Base-by-base conservation (phyloP, 805 yeast genomes). In the Suhomyces emberorum region DNA sequence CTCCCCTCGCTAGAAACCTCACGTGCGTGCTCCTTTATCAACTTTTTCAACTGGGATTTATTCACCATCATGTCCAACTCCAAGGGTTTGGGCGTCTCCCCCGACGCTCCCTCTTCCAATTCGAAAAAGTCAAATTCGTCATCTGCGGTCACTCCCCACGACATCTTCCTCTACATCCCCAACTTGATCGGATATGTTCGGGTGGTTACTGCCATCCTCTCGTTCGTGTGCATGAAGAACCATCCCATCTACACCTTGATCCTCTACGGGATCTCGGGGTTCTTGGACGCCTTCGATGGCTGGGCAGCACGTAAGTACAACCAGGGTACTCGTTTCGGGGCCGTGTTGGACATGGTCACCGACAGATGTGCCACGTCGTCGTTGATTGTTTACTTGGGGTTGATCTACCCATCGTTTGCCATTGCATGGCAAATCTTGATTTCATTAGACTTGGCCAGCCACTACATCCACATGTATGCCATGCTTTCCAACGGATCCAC, bases 391-490 rank as follows among this genome's bases (percentile, higher is more conserved):
- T 93, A 76, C 59, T 70, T 93, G 39, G 78, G 93, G 47, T 80
- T 85, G 24, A 68, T 84, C 31, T 91, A 86, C 54, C 97, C 97
- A 6, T 51, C 61, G 21, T 83, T 70, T 62, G 68, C 77, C 34
- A 62, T 85, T 9, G 47, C 79, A 7, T 89, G 91, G 81, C 99
- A 93, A 65, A 49, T 86, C 17, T 70, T 93, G 49, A 80, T 89
- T 34, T 83, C 95, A 8, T 69, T 93, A 50, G 95, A 85, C 47
- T 73, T 93, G 51, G 88, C 97, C 2, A 84, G 95, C 35, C 99
- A 93, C 59, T 93, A 93, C 66, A 86, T 93, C 85, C 98, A 93
- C 67, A 93, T 93, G 98, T 89, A 89, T 61, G 96, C 98, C 28
- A 84, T 88, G 65, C 69, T 89, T 50, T 74, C 81, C 35, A 69